A percentile compares a stretch with the other conserved stretches of the same genome.
Conservation (phyloP, 306 rosid genomes). For the Rosa rugosa region DNA sequence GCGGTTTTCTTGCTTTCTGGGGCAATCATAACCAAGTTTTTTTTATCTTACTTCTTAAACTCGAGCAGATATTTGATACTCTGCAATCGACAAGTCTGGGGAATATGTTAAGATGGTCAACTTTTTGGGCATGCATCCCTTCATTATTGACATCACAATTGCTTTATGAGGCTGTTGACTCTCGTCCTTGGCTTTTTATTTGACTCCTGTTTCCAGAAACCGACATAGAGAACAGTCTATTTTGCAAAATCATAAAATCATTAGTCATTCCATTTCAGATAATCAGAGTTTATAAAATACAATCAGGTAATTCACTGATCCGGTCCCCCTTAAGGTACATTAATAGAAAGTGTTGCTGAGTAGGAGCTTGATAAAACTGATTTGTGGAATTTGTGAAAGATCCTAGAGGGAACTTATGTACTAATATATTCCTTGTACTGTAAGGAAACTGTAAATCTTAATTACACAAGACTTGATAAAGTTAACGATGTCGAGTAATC, state of each 20-base stretch:
- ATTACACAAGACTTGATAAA: too few relatives aligned
- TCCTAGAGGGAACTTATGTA: background rate
- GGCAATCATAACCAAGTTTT: background rate
- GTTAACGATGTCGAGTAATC: too few relatives aligned
- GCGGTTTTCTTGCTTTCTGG: background rate
- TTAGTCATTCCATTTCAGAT: background rate
- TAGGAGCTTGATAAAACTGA: background rate
- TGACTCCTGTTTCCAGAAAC: background rate
- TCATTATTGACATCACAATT: background rate
- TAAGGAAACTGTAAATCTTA: background rate
- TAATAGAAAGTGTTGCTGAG: background rate
- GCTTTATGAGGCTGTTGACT: background rate
- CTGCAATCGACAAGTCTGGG: background rate
- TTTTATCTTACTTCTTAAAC: background rate
- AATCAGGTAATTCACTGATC: too few relatives aligned
- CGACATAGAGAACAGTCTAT: background rate
- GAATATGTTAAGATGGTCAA: background rate
- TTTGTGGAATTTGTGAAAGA: background rate
- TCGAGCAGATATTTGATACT: background rate
- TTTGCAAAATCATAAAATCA: background rate
- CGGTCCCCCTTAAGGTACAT: too few relatives aligned
- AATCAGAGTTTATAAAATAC: background rate
- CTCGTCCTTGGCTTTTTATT: background rate
- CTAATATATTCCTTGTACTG: background rate
- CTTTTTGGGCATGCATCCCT: conserved; percentile 2